Percentiles rank a stretch among this genome's conserved stretches.
phyloP scores from a whole-genome alignment of 768 basidiomycete species.

The Podaxis sp. region DNA sequence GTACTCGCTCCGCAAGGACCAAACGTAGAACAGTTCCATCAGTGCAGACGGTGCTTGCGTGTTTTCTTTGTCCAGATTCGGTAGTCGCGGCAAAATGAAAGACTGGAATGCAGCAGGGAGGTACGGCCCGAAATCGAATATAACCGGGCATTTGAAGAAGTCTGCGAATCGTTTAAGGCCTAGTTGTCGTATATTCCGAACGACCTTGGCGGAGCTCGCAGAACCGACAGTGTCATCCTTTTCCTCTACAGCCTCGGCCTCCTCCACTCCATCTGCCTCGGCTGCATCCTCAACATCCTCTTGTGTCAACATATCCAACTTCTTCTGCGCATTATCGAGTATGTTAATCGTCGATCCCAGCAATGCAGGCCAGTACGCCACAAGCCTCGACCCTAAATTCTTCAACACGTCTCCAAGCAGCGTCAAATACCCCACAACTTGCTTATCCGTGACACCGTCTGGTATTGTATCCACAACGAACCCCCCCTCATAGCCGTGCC shows the following conservation, averaged over 20 bases:
- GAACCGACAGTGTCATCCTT: slow-evolving; percentile 32
- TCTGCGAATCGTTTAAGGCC: slow-evolving; percentile 86
- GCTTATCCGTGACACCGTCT: slow-evolving; percentile 48
- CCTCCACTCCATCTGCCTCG: slow-evolving; percentile 28
- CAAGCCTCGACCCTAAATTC: slow-evolving; percentile 74
- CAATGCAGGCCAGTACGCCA: slow-evolving; percentile 71
- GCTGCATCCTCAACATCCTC: slow-evolving; percentile 23
- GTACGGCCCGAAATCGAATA: slow-evolving; percentile 76
- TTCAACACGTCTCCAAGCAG: slow-evolving; percentile 83
- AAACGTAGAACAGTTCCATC: slow-evolving; percentile 80
- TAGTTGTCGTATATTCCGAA: slow-evolving; percentile 73
- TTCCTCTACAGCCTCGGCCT: slow-evolving; percentile 25
- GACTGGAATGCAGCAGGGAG: slow-evolving; percentile 63
- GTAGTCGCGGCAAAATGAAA: slow-evolving; percentile 83
- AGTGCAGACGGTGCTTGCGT: slow-evolving; percentile 89
- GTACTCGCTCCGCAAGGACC: slow-evolving; percentile 62
- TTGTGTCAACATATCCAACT: slow-evolving; percentile 40
- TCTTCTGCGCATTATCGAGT: slow-evolving; percentile 60
- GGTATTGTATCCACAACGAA: slow-evolving; percentile 12
- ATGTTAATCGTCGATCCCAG: slow-evolving; percentile 69
- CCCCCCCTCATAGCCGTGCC: slow-evolving; percentile 19
- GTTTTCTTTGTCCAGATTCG: slow-evolving; percentile 76
- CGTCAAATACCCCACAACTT: slow-evolving; percentile 82
- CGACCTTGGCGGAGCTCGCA: slow-evolving; percentile 30
- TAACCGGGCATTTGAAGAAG: slow-evolving; percentile 76